These are phyloP conservation scores for Saccharomyces hybrid DNA, from an alignment of 1,139 yeast genomes.

Conservation along the genomic window DNA sequence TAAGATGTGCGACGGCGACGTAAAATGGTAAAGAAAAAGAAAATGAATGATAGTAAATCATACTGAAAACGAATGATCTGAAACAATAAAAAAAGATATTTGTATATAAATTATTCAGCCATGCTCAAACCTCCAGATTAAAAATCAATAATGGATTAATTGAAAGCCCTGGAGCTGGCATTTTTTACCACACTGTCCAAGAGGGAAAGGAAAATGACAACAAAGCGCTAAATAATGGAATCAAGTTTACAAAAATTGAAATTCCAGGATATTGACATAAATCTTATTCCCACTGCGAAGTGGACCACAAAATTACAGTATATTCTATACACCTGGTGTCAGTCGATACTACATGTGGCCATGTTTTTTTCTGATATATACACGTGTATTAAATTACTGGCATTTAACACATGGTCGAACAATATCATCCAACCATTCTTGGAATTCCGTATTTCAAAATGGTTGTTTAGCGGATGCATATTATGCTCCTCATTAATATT, in stretches of 20 bases:
- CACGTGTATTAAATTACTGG: slow-evolving; percentile 69
- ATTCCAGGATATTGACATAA: slow-evolving; percentile 12
- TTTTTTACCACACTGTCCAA: background rate
- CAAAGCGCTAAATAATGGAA: background rate
- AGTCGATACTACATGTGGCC: slow-evolving; percentile 48
- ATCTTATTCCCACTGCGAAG: slow-evolving; percentile 44
- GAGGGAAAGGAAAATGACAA: background rate
- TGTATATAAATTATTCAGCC: background rate
- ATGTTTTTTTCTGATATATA: slow-evolving; percentile 68
- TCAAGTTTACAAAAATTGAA: slow-evolving; percentile 29
- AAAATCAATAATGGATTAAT: background rate
- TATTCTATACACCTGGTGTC: slow-evolving; percentile 40
- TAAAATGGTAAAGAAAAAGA: slow-evolving; percentile 1
- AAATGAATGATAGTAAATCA: background rate
- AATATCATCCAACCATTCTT: slow-evolving; percentile 45
- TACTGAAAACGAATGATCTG: background rate
- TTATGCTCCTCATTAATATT: slow-evolving; percentile 59
- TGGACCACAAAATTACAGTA: slow-evolving; percentile 49
- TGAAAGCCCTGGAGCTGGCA: background rate
- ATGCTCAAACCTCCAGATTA: background rate
- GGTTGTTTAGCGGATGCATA: slow-evolving; percentile 82
- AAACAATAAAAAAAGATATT: background rate
- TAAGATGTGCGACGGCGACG: background rate
- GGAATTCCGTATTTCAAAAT: slow-evolving; percentile 58
- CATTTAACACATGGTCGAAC: slow-evolving; percentile 68